Evolutionary conservation across 2,329 filamentous ascomycete genomes (phyloP), one percentile per base, ranked within the genome.

Genomic region (Volutella citrinella): DNA sequence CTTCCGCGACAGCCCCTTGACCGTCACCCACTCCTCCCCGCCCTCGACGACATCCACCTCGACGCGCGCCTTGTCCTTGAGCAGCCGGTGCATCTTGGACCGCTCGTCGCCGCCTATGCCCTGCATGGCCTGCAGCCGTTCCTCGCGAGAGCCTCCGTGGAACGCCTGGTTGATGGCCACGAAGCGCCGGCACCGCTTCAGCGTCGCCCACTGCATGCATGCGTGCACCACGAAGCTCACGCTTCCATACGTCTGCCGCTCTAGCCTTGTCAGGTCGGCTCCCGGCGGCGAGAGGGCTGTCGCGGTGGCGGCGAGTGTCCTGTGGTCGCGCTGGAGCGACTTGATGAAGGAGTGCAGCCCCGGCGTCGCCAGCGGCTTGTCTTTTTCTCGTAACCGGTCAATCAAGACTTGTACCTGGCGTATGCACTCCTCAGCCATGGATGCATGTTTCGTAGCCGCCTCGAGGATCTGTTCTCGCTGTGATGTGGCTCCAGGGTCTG

Each of bases 41-140:
- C 49, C 53, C 8, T 59, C 51, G 14, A 66, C 60, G 20, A 65
- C 57, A 17, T 62, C 49, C 2, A 63, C 60, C 15, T 61, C 56
- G 7, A 60, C 48, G 5, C 57, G 55, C 19, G 49, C 51, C 33
- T 60, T 55, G 32, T 57, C 54, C 32, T 58, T 61, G n/a, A 63
- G 36, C 2, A 48, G 40, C 4, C 59, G 49, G 29, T 61, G 56
- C 34, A 59, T 38, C 12, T 46, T 41, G 20, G 53, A 46, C 38
- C 52, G 57, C n/a, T 59, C 54, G 15, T 44, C 32, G 3, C 46
- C 45, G 9, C 45, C 40, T 18, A 46, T 33, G 8, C 46, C 43
- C 10, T 45, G 40, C 6, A 59, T 40, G 25, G 54, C 46, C 18
- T 32, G 30, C 28, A 36, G 48, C 14, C 59, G 48, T 8, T 36